phyloP scores from a whole-genome alignment of 148 eudicot genomes.

The Nepenthes mirabilis region DNA sequence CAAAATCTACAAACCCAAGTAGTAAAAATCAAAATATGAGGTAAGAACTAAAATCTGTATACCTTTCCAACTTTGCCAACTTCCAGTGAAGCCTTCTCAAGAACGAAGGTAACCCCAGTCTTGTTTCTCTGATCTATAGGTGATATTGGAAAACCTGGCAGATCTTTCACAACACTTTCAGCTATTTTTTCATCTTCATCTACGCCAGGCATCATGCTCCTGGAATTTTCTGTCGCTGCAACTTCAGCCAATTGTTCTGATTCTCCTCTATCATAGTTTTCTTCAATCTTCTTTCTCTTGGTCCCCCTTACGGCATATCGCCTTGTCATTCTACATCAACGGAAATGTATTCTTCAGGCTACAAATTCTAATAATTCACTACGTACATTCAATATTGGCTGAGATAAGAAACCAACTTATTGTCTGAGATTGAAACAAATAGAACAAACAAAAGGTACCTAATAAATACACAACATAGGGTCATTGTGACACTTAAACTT shows the following conservation, averaged over 20 bases:
- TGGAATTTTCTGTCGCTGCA: slow-evolving; percentile 8
- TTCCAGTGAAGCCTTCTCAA: slow-evolving; percentile 81
- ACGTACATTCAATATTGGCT: neutral
- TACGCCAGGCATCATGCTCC: neutral
- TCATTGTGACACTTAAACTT: too few species aligned
- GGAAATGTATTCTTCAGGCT: neutral
- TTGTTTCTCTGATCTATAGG: slow-evolving; percentile 18
- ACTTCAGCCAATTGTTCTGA: slow-evolving; percentile 15
- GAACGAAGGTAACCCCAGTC: slow-evolving; percentile 67
- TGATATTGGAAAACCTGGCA: slow-evolving; percentile 54
- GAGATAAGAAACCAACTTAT: too few species aligned
- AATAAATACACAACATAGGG: too few species aligned
- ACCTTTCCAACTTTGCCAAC: slow-evolving; percentile 98
- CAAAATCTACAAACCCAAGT: neutral
- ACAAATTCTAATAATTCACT: neutral
- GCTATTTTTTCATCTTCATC: slow-evolving; percentile 20
- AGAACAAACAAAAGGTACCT: too few species aligned
- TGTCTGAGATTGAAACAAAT: too few species aligned
- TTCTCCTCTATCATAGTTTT: slow-evolving; percentile 34
- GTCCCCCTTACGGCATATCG: slow-evolving; percentile 50
- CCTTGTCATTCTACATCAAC: slow-evolving; percentile 35
- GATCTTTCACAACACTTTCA: slow-evolving; percentile 22
- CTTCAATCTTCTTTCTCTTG: slow-evolving; percentile 62
- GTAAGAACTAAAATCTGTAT: neutral
- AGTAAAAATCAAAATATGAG: neutral